A percentile compares a stretch with the other conserved stretches of the same genome.
phyloP scores from a whole-genome alignment of 139 green algal species.

The Spirogloea muscicola region DNA sequence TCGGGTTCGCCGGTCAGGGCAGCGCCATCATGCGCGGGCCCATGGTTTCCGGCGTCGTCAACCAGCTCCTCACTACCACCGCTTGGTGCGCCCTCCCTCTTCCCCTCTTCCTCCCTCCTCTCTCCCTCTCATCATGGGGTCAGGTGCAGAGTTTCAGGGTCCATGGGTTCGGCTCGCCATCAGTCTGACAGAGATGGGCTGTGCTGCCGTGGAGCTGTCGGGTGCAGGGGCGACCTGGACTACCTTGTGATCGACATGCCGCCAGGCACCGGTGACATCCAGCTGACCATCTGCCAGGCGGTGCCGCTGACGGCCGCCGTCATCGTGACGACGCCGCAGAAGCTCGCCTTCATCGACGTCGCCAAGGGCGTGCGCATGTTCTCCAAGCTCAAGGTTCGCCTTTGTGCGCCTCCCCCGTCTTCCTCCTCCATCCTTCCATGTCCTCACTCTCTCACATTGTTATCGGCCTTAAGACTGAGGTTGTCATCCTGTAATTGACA shows the following conservation, averaged over 20 bases:
- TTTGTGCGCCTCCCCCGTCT: too few relatives aligned
- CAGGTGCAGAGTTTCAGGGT: too few relatives aligned
- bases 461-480: too few relatives aligned
- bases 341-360: constrained; percentile 97
- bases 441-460: background rate
- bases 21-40: constrained; percentile 95
- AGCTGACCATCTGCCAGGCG: constrained; percentile 91
- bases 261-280: constrained; percentile 96
- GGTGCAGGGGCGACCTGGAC: constrained; percentile 92
- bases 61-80: constrained; percentile 87
- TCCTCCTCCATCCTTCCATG: background rate
- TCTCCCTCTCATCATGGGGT: background rate
- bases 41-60: constrained; percentile 93
- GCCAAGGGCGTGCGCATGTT: constrained; percentile 99
- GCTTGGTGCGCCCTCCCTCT: too few relatives aligned
- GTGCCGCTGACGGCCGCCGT: constrained; percentile 90
- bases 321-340: constrained; percentile 98
- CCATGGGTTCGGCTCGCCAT: too few relatives aligned
- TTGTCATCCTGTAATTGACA: too few relatives aligned
- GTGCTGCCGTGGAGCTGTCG: too few relatives aligned
- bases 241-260: constrained; percentile 98
- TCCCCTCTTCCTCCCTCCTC: background rate
- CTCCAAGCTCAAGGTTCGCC: constrained; percentile 67
- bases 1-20: constrained; percentile 95
- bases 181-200: too few relatives aligned